phyloP scores from a whole-genome alignment of 2,329 filamentous ascomycete species.

The Pseudocercospora vitis region DNA sequence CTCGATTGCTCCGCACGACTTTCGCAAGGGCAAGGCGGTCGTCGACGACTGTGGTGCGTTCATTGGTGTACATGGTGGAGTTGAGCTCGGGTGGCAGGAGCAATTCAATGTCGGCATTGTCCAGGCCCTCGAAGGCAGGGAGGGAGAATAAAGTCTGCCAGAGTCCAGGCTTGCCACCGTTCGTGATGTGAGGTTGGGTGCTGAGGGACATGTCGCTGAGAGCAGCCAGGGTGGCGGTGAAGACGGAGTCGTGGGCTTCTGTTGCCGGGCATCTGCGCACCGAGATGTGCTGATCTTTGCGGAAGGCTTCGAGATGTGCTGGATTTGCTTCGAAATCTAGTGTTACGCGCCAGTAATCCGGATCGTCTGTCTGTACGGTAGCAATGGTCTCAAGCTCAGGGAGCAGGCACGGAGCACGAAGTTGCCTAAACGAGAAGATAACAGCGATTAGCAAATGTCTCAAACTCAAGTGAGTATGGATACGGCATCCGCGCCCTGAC shows the following conservation, averaged over 20 bases:
- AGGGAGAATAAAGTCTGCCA: slow-evolving; percentile 76
- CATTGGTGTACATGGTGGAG: slow-evolving; percentile 52
- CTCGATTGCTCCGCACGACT: slow-evolving; percentile 47
- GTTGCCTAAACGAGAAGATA: too few relatives aligned
- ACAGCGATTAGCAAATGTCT: too few relatives aligned
- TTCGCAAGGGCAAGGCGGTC: slow-evolving; percentile 63
- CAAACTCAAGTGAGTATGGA: too few relatives aligned
- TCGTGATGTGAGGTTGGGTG: background rate
- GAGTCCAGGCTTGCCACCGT: slow-evolving; percentile 37
- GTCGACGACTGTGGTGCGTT: slow-evolving; percentile 66
- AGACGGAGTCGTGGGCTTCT: slow-evolving; percentile 56
- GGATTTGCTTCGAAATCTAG: slow-evolving; percentile 70
- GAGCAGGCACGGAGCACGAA: slow-evolving; percentile 59
- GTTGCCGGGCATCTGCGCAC: slow-evolving; percentile 63
- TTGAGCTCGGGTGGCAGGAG: slow-evolving; percentile 40
- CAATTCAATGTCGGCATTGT: slow-evolving; percentile 63
- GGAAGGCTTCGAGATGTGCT: slow-evolving; percentile 64
- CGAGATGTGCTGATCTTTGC: slow-evolving; percentile 68
- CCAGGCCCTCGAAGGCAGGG: slow-evolving; percentile 50
- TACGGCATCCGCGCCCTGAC: too few relatives aligned
- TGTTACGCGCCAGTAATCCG: slow-evolving; percentile 77
- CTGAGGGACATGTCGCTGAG: slow-evolving; percentile 60
- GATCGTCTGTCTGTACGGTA: slow-evolving; percentile 61
- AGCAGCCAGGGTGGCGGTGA: slow-evolving; percentile 71
- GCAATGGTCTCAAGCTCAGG: slow-evolving; percentile 65